phyloP scores from a whole-genome alignment of 2,329 filamentous ascomycete genomes.

The Endothia cerciana region DNA sequence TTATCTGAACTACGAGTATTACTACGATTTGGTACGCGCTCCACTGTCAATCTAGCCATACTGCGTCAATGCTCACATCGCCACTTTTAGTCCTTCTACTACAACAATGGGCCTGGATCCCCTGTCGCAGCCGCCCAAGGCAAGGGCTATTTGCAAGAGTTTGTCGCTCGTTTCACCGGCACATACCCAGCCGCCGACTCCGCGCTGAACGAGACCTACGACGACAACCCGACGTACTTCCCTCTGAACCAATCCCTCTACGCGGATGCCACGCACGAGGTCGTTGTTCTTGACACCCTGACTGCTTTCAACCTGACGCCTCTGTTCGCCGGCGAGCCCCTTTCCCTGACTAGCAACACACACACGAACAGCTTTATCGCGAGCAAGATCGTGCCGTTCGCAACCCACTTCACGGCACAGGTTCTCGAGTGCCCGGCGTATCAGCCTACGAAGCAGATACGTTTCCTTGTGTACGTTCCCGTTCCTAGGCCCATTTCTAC shows the following conservation, averaged over 20 bases:
- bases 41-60: neutral
- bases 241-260: constrained; percentile 48
- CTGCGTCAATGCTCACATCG: constrained; percentile 14
- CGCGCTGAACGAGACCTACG: constrained; percentile 40
- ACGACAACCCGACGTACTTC: constrained; percentile 46
- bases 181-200: constrained; percentile 37
- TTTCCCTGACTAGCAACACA: constrained; percentile 31
- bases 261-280: constrained; percentile 48
- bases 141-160: constrained; percentile 40
- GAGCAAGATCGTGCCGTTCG: constrained; percentile 40
- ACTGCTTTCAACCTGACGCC: constrained; percentile 40
- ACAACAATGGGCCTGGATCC: constrained; percentile 39
- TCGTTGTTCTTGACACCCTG: constrained; percentile 39
- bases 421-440: constrained; percentile 40
- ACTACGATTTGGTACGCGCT: constrained; percentile 42
- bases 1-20: constrained; percentile 49
- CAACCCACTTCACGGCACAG: constrained; percentile 39
- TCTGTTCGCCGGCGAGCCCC: constrained; percentile 37
- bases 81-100: constrained; percentile 36
- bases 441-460: constrained; percentile 38
- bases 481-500: too few relatives aligned
- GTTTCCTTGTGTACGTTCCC: constrained; percentile 40
- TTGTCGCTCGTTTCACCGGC: constrained; percentile 38
- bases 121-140: constrained; percentile 40
- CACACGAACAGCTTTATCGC: constrained; percentile 36